Percentiles rank a stretch among this genome's conserved stretches.
Evolutionary conservation across 2,329 filamentous ascomycete species (phyloP).

Genomic region (Emergomyces africanus): DNA sequence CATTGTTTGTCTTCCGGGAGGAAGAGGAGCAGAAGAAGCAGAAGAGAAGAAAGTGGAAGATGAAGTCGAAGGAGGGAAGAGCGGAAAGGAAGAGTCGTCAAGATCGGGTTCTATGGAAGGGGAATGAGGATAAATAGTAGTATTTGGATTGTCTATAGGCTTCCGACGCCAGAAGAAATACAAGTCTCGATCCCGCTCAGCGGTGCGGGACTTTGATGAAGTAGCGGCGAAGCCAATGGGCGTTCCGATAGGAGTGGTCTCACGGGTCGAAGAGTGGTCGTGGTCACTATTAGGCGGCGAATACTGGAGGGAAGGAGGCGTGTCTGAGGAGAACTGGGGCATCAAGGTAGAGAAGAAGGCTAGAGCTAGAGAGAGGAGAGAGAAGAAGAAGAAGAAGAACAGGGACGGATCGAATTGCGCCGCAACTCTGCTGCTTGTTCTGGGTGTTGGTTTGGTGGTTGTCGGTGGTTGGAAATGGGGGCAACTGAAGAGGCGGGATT

Average conservation of each 20-base stretch:
- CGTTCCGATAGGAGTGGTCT: slow-evolving; percentile 35
- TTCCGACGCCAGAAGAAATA: slow-evolving; percentile 35
- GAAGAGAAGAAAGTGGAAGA: slow-evolving; percentile 8
- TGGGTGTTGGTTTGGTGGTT: too few species aligned
- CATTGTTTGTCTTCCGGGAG: slow-evolving; percentile 30
- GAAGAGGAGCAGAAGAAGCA: slow-evolving; percentile 24
- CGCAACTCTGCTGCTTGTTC: background rate
- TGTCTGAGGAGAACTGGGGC: slow-evolving; percentile 41
- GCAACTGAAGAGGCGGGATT: slow-evolving; percentile 1
- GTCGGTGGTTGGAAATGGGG: background rate
- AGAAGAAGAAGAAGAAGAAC: too few species aligned
- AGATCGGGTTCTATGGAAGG: slow-evolving; percentile 18
- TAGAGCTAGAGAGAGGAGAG: too few species aligned
- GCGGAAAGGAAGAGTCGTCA: slow-evolving; percentile 25
- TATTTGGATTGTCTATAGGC: slow-evolving; percentile 15
- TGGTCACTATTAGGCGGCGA: slow-evolving; percentile 37
- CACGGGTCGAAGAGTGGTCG: slow-evolving; percentile 39
- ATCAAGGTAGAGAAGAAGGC: slow-evolving; percentile 29
- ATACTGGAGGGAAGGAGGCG: slow-evolving; percentile 39
- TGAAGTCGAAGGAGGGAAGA: slow-evolving; percentile 24
- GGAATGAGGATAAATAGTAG: slow-evolving; percentile 10
- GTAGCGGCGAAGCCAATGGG: slow-evolving; percentile 37
- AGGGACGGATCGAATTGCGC: slow-evolving; percentile 3
- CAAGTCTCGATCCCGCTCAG: slow-evolving; percentile 30
- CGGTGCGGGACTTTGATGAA: slow-evolving; percentile 29